Evolutionary conservation across 352 stramenopile genomes (phyloP).

Genomic region (Pythium utonaiense): DNA sequence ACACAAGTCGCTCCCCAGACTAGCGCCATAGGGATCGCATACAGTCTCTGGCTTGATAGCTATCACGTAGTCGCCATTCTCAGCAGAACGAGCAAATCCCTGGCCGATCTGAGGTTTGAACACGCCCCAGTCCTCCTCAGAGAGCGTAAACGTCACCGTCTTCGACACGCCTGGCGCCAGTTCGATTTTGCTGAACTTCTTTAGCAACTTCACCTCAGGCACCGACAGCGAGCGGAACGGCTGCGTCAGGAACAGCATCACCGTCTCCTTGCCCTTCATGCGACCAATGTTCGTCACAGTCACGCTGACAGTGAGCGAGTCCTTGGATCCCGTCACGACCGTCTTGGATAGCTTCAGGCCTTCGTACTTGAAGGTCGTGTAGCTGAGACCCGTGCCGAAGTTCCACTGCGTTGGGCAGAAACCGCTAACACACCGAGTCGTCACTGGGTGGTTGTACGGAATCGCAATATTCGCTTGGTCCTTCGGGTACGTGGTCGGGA

Average conservation of each 20-base stretch:
- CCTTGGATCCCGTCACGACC: slow-evolving; percentile 18
- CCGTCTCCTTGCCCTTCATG: background rate
- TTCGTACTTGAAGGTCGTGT: slow-evolving; percentile 53
- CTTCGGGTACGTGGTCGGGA: slow-evolving; percentile 83
- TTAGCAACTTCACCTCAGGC: too few species aligned
- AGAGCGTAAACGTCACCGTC: too few species aligned
- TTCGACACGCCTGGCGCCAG: too few species aligned
- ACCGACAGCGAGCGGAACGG: too few species aligned
- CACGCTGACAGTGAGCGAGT: background rate
- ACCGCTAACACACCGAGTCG: slow-evolving; percentile 23
- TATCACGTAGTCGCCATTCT: slow-evolving; percentile 53
- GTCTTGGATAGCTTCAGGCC: slow-evolving; percentile 29
- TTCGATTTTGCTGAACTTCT: too few species aligned
- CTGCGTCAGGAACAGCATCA: background rate
- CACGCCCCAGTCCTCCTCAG: too few species aligned
- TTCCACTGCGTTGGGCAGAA: slow-evolving; percentile 40
- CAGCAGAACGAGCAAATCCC: too few species aligned
- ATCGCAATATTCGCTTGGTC: slow-evolving; percentile 59
- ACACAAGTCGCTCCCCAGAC: slow-evolving; percentile 11
- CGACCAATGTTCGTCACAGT: background rate
- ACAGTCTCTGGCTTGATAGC: slow-evolving; percentile 29
- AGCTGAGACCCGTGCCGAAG: slow-evolving; percentile 61
- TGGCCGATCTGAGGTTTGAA: too few species aligned
- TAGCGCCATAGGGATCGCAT: slow-evolving; percentile 18
- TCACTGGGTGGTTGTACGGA: slow-evolving; percentile 75